Evolutionary conservation across 2,329 filamentous ascomycete genomes (phyloP).

Genomic region (Arthrocladium fulminans): DNA sequence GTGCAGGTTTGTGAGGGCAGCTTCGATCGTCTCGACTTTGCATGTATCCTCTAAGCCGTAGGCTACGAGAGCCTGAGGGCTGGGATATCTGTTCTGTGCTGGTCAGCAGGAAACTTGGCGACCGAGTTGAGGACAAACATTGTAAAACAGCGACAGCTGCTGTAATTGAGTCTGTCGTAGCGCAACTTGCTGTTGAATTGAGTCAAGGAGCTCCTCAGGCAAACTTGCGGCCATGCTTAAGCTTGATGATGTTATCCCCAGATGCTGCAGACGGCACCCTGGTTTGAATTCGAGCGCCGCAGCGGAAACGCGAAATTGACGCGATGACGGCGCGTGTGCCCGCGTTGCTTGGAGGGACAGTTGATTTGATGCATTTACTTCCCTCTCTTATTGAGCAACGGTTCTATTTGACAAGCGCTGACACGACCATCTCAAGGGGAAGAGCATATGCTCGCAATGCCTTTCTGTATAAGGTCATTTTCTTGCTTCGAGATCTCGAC

Average conservation of each 20-base stretch:
- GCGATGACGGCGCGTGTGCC: not conserved
- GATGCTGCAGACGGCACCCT: not conserved
- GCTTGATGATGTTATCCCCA: not conserved
- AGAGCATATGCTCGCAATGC: no score
- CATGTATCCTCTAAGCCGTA: constrained; percentile 82
- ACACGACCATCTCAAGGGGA: no score
- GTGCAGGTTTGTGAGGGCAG: constrained; percentile 54
- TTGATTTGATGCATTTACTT: no score
- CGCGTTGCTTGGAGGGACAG: not conserved
- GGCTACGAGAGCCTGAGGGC: constrained; percentile 64
- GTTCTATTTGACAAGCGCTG: no score
- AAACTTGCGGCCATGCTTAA: constrained; percentile 12
- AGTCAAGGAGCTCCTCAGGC: constrained; percentile 15
- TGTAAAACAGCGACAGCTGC: constrained; percentile 34
- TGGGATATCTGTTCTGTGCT: constrained; percentile 41
- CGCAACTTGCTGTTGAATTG: constrained; percentile 11
- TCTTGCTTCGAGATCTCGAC: no score
- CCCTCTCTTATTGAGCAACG: no score
- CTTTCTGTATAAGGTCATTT: no score
- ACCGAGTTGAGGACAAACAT: constrained; percentile 23
- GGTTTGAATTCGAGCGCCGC: not conserved
- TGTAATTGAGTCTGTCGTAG: constrained; percentile 27
- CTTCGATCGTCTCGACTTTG: constrained; percentile 63
- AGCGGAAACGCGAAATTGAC: constrained; percentile 4
- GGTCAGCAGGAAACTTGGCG: not conserved